phyloP scores from a whole-genome alignment of 2,329 filamentous ascomycete species.

The Rhynchosporium agropyri region DNA sequence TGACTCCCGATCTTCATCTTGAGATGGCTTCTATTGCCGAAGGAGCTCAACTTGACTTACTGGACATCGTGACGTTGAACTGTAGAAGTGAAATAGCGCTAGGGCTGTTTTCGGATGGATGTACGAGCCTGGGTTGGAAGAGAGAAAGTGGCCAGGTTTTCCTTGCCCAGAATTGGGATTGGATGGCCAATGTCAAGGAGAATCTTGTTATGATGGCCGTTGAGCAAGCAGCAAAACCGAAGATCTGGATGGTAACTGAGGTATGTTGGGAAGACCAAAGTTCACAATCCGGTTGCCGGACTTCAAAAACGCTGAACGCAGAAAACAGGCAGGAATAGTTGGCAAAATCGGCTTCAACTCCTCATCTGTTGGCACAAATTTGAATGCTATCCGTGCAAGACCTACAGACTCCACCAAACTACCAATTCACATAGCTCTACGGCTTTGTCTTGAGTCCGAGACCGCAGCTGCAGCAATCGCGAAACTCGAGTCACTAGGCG shows the following conservation, averaged over 20 bases:
- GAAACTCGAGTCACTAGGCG: slow-evolving; percentile 50
- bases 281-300: neutral
- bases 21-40: slow-evolving; percentile 51
- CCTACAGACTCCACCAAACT: slow-evolving; percentile 51
- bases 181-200: slow-evolving; percentile 28
- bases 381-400: slow-evolving; percentile 58
- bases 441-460: slow-evolving; percentile 52
- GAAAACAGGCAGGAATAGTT: slow-evolving; percentile 35
- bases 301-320: slow-evolving; percentile 1
- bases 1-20: slow-evolving; percentile 32
- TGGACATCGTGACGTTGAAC: slow-evolving; percentile 53
- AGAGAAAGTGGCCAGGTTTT: slow-evolving; percentile 35
- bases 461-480: slow-evolving; percentile 49
- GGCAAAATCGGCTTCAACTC: slow-evolving; percentile 58
- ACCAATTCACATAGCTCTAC: slow-evolving; percentile 58
- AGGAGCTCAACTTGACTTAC: slow-evolving; percentile 44
- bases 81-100: slow-evolving; percentile 55
- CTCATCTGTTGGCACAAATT: slow-evolving; percentile 54
- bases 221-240: slow-evolving; percentile 23
- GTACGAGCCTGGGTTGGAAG: slow-evolving; percentile 50
- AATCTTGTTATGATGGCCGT: slow-evolving; percentile 31
- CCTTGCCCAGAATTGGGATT: slow-evolving; percentile 39
- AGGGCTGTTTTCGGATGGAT: slow-evolving; percentile 53
- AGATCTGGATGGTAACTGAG: slow-evolving; percentile 34
- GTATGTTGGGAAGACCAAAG: slow-evolving; percentile 30